phyloP scores from a whole-genome alignment of 768 basidiomycete genomes.

The Chalciporus piperatus region DNA sequence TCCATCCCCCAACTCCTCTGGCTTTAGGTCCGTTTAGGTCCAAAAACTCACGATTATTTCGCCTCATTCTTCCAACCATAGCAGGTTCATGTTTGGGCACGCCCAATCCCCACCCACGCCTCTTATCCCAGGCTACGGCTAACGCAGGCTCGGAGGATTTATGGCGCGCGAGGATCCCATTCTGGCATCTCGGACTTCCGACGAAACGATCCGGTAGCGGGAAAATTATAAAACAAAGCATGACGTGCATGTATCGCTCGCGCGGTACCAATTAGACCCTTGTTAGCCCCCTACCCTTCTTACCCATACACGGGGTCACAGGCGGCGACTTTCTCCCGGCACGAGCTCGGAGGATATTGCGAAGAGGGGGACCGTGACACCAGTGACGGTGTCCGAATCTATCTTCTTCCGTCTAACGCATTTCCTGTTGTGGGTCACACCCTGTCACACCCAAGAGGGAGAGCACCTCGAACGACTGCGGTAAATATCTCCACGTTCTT shows the following conservation, averaged over 20 bases:
- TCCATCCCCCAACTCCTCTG: not conserved
- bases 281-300: not conserved
- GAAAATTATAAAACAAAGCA: constrained; percentile 7
- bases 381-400: not conserved
- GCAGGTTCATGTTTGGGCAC: not conserved
- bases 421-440: not conserved
- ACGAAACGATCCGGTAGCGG: constrained; percentile 5
- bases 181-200: constrained; percentile 1
- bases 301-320: not conserved
- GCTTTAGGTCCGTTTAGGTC: not conserved
- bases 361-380: not conserved
- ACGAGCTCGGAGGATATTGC: constrained; percentile 13
- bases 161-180: not conserved
- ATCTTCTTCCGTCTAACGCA: not conserved
- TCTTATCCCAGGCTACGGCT: constrained; percentile 5
- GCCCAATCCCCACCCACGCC: not conserved
- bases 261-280: constrained; percentile 12
- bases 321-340: constrained; percentile 12
- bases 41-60: constrained; percentile 1
- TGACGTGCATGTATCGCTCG: constrained; percentile 4
- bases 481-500: not conserved
- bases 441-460: not conserved
- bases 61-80: constrained; percentile 1
- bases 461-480: not conserved
- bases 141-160: constrained; percentile 11